Percentiles rank a stretch among this genome's conserved stretches.
These are phyloP conservation scores for Ogataea pini DNA, from an alignment of 805 yeast genomes.

Conservation along the genomic window DNA sequence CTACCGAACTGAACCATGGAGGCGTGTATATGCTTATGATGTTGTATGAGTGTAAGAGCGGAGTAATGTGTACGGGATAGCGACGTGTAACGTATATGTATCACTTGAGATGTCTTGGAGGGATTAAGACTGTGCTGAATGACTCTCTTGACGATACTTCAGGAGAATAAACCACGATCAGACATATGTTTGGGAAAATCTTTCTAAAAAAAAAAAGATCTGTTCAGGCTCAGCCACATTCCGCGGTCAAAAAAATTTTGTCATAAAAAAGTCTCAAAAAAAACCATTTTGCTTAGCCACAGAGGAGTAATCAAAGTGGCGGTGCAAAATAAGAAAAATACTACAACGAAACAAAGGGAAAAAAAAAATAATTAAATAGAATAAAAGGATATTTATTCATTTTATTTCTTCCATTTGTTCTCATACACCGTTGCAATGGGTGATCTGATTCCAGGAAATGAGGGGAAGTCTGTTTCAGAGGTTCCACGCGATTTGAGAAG, in stretches of 20 bases:
- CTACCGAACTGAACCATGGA: not conserved
- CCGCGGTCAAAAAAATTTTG: not conserved
- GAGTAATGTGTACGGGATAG: too few species aligned
- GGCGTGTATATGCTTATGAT: not conserved
- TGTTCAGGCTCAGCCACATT: constrained; percentile 1
- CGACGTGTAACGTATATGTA: not conserved
- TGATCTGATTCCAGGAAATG: not conserved
- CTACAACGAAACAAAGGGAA: not conserved
- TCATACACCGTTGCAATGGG: not conserved
- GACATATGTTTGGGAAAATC: not conserved
- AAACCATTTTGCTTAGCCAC: constrained; percentile 12
- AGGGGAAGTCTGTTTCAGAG: not conserved
- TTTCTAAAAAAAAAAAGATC: not conserved
- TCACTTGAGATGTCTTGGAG: not conserved
- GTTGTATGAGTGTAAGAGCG: too few species aligned
- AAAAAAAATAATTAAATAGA: not conserved
- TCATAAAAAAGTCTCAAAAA: not conserved
- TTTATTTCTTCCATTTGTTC: not conserved
- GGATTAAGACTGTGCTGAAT: not conserved
- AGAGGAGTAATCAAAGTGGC: constrained; percentile 1
- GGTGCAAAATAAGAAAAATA: not conserved
- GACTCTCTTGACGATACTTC: not conserved
- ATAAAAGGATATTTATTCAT: not conserved
- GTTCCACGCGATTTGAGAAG: not conserved
- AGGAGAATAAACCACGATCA: not conserved